Conservation (phyloP, 2,329 filamentous ascomycete genomes). For the Pyricularia sp. region DNA sequence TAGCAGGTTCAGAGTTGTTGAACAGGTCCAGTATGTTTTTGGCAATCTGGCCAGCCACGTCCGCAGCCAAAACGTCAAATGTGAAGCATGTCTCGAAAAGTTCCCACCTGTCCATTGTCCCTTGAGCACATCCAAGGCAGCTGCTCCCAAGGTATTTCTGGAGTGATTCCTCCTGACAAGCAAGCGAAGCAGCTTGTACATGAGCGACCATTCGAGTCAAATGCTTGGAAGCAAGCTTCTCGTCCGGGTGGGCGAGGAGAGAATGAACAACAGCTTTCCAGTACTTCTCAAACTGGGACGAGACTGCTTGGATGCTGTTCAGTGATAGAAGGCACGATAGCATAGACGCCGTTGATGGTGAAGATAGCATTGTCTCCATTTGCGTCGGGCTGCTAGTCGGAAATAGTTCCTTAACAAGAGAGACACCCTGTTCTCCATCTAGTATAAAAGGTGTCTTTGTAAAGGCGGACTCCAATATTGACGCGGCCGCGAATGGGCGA, state of each 20-base stretch:
- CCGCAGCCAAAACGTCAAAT: constrained; percentile 28
- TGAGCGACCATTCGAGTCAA: constrained; percentile 39
- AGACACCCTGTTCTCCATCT: constrained; percentile 16
- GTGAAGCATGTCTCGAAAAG: constrained; percentile 38
- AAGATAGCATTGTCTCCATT: constrained; percentile 50
- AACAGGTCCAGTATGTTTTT: constrained; percentile 18
- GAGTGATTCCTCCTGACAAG: constrained; percentile 27
- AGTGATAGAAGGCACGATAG: constrained; percentile 55
- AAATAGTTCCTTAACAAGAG: constrained; percentile 32
- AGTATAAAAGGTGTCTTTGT: constrained; percentile 34
- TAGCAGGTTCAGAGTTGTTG: constrained; percentile 8
- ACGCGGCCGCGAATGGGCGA: constrained; percentile 47
- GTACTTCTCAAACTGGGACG: constrained; percentile 25
- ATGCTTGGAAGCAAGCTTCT: constrained; percentile 19
- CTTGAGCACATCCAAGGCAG: constrained; percentile 28
- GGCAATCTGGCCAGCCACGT: constrained; percentile 19
- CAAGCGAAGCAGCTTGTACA: constrained; percentile 25
- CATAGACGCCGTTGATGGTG: constrained; percentile 59
- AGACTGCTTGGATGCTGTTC: constrained; percentile 30
- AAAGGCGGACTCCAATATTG: constrained; percentile 30
- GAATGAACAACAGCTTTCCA: constrained; percentile 36
- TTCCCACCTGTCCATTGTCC: constrained; percentile 25
- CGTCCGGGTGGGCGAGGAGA: constrained; percentile 25
- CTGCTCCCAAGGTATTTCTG: constrained; percentile 37
- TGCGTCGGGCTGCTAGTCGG: constrained; percentile 42